Evolutionary conservation across 495 filamentous ascomycete species (phyloP).

Genomic region (Friedmanniomyces endolithicus): DNA sequence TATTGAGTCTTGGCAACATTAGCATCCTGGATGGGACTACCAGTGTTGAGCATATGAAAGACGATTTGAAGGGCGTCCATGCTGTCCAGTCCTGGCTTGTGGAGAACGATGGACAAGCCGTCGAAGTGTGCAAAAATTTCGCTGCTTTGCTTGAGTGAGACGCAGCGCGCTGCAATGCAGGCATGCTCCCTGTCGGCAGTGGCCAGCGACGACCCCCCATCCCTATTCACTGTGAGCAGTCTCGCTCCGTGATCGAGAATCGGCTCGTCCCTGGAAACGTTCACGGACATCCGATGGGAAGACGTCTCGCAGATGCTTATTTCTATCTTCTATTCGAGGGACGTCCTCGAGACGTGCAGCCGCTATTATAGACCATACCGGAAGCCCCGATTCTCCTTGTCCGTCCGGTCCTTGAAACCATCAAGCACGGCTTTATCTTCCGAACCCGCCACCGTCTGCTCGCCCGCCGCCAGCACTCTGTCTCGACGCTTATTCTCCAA

Average conservation of each 20-base stretch:
- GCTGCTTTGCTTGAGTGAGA: background rate
- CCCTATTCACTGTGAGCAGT: no score
- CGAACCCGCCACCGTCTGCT: background rate
- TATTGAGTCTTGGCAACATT: constrained; percentile 46
- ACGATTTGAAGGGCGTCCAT: constrained; percentile 47
- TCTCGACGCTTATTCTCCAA: constrained; percentile 7
- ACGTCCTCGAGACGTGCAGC: no score
- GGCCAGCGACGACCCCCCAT: no score
- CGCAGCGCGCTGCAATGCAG: no score
- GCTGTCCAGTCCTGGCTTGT: constrained; percentile 28
- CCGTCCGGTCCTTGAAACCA: constrained; percentile 6
- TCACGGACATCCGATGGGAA: no score
- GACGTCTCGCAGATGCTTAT: no score
- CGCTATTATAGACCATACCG: background rate
- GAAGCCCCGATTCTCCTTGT: constrained; percentile 1
- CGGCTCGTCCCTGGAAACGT: no score
- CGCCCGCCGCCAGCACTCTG: background rate
- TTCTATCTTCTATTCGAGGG: no score
- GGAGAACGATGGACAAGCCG: no score
- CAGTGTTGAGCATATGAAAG: constrained; percentile 48
- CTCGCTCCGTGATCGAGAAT: no score
- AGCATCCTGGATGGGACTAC: constrained; percentile 40
- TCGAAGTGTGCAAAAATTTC: background rate
- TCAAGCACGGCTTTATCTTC: constrained; percentile 2
- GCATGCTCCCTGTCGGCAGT: no score